Conservation (phyloP, 768 basidiomycete genomes). For the Chalciporus chontae region DNA sequence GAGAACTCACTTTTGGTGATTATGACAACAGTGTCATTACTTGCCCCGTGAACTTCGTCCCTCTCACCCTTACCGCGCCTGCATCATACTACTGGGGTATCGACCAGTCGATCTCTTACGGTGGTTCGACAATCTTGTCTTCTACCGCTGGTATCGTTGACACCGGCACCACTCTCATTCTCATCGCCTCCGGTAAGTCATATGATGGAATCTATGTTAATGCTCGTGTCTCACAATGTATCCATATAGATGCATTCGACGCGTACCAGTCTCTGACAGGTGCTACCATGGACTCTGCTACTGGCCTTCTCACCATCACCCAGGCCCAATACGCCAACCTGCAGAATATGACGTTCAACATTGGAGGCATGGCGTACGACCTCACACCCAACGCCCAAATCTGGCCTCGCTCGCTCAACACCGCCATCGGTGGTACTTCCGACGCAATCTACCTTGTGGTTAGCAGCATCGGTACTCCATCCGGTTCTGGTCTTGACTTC, state of each 20-base stretch:
- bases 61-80: conserved; percentile 21
- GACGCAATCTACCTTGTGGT: conserved; percentile 23
- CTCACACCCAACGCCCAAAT: conserved; percentile 27
- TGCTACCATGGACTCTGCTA: conserved; percentile 19
- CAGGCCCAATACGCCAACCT: conserved; percentile 20
- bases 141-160: conserved; percentile 32
- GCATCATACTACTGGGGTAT: conserved; percentile 31
- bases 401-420: conserved; percentile 29
- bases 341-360: conserved; percentile 24
- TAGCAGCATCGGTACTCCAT: conserved; percentile 8
- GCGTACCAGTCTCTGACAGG: conserved; percentile 23
- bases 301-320: conserved; percentile 26
- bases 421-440: conserved; percentile 21
- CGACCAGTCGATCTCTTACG: conserved; percentile 30
- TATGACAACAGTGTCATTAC: conserved; percentile 15
- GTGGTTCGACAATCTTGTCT: conserved; percentile 16
- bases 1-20: conserved; percentile 29
- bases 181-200: conserved; percentile 20
- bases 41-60: conserved; percentile 17
- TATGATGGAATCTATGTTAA: neutral
- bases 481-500: conserved; percentile 16
- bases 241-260: conserved; percentile 21
- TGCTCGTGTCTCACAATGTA: neutral
- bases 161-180: conserved; percentile 29
- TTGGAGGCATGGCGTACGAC: conserved; percentile 14